Evolutionary conservation across 2,329 filamentous ascomycete species (phyloP), one percentile per base, ranked within the genome.

Genomic region (Talaromyces atroroseus): DNA sequence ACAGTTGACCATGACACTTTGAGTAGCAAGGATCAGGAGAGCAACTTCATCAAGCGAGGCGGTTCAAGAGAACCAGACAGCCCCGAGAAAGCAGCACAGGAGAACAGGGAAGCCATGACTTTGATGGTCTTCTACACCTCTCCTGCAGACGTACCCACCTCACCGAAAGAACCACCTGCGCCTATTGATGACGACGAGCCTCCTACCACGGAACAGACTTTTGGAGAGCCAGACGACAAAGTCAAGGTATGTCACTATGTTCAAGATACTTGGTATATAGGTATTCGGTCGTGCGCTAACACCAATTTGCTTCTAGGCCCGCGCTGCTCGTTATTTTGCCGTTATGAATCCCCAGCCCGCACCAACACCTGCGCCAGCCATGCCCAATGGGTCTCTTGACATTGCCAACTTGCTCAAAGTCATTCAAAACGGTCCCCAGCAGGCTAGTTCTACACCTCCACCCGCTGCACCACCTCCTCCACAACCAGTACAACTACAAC

Each of bases 61-160:
- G 77, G 77, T 14, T 64, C 61, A 38, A 64, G 71, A 58, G 58
- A 67, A 55, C 70, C 74, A 7, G 63, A 64, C 18, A 78, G 76
- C 53, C 64, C 68, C 2, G 74, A 77, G 59, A 75, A 69, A 52
- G 62, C 68, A 26, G 72, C 71, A 1, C 77, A 80, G 60, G 72
- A 78, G 21, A 72, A 74, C 50, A 71, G 76, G 32, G 77, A 80
- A 62, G 65, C 70, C 46, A 77, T 67, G 21, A 77, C 76, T 3
- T 68, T 80, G 38, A 78, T 78, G 73, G 75, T 75, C 1, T 73
- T 78, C 59, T 77, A 79, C 60, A 70, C 75, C 1, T 75, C 72
- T 26, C 67, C 70, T 48, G 70, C 70, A 4, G 77, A 80, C 59
- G 68, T 78, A 48, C 77, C 77, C 5, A 61, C 70, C 5, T 73